phyloP scores from a whole-genome alignment of 2,329 filamentous ascomycete genomes.

The Scytalidium lignicola region DNA sequence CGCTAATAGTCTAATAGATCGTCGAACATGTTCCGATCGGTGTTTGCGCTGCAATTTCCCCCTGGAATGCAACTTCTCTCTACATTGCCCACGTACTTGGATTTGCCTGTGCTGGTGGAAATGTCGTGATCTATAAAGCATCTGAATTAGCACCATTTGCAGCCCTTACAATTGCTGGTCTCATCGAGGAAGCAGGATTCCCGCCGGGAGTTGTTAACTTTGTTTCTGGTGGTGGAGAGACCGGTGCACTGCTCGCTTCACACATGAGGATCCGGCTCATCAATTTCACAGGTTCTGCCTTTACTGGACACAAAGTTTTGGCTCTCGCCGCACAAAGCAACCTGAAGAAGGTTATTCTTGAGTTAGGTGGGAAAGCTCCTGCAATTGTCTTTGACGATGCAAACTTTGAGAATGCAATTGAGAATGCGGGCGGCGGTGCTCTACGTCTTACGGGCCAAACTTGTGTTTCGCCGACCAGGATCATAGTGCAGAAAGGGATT shows the following conservation, averaged over 20 bases:
- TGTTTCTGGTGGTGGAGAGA: constrained; percentile 33
- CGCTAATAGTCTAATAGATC: background rate
- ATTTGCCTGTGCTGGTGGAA: constrained; percentile 56
- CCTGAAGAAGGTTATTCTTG: constrained; percentile 37
- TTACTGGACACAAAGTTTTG: constrained; percentile 34
- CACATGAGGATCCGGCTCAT: constrained; percentile 36
- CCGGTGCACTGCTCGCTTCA: constrained; percentile 30
- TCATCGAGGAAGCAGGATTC: constrained; percentile 20
- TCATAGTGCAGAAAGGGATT: constrained; percentile 60
- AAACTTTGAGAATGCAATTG: constrained; percentile 43
- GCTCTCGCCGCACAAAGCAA: constrained; percentile 35
- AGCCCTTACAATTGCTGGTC: constrained; percentile 40
- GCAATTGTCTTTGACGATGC: constrained; percentile 38
- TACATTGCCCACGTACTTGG: constrained; percentile 42
- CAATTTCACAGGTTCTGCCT: constrained; percentile 35
- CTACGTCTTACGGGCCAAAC: constrained; percentile 56
- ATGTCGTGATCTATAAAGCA: constrained; percentile 56
- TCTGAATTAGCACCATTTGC: constrained; percentile 57
- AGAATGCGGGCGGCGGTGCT: background rate
- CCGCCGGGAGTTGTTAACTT: constrained; percentile 37
- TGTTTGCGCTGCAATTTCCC: constrained; percentile 51
- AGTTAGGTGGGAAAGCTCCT: constrained; percentile 39
- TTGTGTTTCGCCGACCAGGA: constrained; percentile 67
- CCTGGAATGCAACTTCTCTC: constrained; percentile 49
- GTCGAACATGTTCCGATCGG: constrained; percentile 27